Conservation (phyloP, 371 early-diverging fungal genomes). For the Mortierella sp. region DNA sequence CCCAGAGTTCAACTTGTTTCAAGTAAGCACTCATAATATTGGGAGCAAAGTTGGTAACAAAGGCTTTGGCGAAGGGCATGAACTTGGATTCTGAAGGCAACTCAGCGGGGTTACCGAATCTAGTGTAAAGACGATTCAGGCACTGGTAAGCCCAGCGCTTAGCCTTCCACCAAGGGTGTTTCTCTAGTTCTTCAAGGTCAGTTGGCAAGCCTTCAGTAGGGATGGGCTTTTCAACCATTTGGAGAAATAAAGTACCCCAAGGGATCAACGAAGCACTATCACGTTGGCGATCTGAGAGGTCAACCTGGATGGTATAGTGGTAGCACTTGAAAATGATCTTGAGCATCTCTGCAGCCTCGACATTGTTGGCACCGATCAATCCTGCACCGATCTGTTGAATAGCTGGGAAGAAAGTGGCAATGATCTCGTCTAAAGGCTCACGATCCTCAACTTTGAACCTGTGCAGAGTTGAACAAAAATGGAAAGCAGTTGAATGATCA, state of each 20-base stretch:
- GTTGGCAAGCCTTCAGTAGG: slow-evolving; percentile 69
- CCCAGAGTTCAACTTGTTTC: slow-evolving; percentile 80
- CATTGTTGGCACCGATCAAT: slow-evolving; percentile 68
- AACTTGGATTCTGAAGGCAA: slow-evolving; percentile 73
- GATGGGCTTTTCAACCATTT: slow-evolving; percentile 77
- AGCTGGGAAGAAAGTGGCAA: slow-evolving; percentile 81
- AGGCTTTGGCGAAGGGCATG: slow-evolving; percentile 81
- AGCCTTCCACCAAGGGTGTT: slow-evolving; percentile 92
- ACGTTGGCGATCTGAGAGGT: slow-evolving; percentile 78
- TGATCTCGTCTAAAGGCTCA: slow-evolving; percentile 76
- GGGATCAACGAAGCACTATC: slow-evolving; percentile 76
- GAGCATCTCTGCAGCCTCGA: slow-evolving; percentile 86
- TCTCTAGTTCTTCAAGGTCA: slow-evolving; percentile 79
- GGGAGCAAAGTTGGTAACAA: slow-evolving; percentile 88
- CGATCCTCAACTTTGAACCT: slow-evolving; percentile 61
- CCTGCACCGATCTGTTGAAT: slow-evolving; percentile 78
- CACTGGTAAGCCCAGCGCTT: slow-evolving; percentile 95
- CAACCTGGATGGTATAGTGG: slow-evolving; percentile 75
- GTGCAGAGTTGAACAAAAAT: background rate
- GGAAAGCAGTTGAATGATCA: background rate
- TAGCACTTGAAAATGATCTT: slow-evolving; percentile 87
- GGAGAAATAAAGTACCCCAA: slow-evolving; percentile 91
- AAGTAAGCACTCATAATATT: slow-evolving; percentile 86
- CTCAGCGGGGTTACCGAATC: slow-evolving; percentile 81
- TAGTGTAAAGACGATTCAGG: slow-evolving; percentile 82